Conservation (phyloP, 202 grass and related monocot species). For the Elaeis oleifera region DNA sequence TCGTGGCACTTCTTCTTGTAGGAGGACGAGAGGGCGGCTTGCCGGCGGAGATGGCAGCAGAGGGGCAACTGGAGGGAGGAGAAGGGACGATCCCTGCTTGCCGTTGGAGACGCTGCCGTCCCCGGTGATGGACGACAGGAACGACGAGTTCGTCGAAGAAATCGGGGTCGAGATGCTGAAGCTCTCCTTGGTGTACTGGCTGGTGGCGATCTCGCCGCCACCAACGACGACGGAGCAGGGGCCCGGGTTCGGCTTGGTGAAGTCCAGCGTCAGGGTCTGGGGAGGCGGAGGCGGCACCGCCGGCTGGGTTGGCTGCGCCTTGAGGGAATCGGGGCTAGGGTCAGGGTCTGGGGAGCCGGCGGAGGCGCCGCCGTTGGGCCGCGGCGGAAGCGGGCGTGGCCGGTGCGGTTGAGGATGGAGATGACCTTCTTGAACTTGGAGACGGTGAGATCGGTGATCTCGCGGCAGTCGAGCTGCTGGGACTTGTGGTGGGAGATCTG, state of each 20-base stretch:
- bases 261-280: conserved; percentile 10
- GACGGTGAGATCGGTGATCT: conserved; percentile 26
- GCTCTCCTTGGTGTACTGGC: not conserved
- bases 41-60: conserved; percentile 1
- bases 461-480: not conserved
- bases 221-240: conserved; percentile 14
- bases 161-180: not conserved
- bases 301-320: not conserved
- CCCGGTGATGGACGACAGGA: conserved; percentile 26
- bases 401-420: conserved; percentile 39
- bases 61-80: conserved; percentile 12
- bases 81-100: conserved; percentile 9
- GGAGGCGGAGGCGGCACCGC: not conserved
- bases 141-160: conserved; percentile 1
- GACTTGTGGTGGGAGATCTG: conserved; percentile 5
- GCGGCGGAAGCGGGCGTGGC: conserved; percentile 61
- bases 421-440: conserved; percentile 31
- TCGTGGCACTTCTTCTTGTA: conserved; percentile 19
- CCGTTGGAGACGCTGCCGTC: conserved; percentile 44
- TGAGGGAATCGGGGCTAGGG: not conserved
- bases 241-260: conserved; percentile 12
- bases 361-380: not conserved
- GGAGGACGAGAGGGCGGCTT: conserved; percentile 26
- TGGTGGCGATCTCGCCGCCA: no score
- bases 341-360: not conserved